phyloP scores from a whole-genome alignment of 176 grass and related monocot genomes.

The Ensete glaucum region DNA sequence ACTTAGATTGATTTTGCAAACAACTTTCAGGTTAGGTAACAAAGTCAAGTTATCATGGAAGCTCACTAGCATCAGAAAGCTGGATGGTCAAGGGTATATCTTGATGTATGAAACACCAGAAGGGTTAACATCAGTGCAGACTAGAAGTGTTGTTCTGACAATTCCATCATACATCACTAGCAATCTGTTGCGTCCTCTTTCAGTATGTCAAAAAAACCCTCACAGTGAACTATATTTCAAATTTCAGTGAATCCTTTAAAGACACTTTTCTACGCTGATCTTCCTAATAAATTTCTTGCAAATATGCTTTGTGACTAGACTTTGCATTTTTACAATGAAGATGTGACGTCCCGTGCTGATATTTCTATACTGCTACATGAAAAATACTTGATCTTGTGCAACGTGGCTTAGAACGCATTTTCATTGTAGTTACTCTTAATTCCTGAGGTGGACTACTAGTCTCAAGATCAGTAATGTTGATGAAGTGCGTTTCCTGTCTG shows the following conservation, averaged over 20 bases:
- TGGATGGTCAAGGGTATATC: constrained; percentile 59
- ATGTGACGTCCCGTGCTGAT: not conserved
- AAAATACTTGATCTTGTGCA: not conserved
- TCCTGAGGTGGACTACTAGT: not conserved
- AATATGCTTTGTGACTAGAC: not conserved
- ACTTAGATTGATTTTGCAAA: not conserved
- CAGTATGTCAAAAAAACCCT: constrained; percentile 45
- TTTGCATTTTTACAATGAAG: not conserved
- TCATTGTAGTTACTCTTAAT: not conserved
- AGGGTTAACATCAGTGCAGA: constrained; percentile 48
- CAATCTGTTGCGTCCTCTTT: constrained; percentile 71
- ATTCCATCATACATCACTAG: constrained; percentile 85
- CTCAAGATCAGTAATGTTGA: not conserved
- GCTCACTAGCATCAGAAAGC: constrained; percentile 61
- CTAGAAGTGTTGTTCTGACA: constrained; percentile 77
- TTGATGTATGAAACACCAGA: constrained; percentile 81
- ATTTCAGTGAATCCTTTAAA: not conserved
- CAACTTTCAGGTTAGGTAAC: constrained; percentile 61
- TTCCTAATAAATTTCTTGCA: not conserved
- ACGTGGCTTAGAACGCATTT: not conserved
- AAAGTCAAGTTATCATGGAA: constrained; percentile 94
- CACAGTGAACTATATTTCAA: not conserved
- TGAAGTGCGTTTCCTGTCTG: not conserved
- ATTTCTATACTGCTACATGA: not conserved
- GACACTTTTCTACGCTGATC: not conserved